phyloP scores from a whole-genome alignment of 2,329 filamentous ascomycete species.

The Parafenestella ontariensis region DNA sequence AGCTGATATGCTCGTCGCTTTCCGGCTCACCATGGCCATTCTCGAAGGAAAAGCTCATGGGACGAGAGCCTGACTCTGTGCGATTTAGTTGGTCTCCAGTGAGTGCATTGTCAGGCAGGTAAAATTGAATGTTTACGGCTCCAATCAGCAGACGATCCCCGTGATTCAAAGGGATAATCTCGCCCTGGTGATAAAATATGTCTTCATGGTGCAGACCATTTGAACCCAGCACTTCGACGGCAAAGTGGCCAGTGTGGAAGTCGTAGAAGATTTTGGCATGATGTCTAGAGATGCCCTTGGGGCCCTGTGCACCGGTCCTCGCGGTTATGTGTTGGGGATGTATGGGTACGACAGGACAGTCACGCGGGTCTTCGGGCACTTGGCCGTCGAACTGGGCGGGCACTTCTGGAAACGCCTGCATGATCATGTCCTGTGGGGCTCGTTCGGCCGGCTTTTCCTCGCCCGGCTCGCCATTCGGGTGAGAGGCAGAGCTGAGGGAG shows the following conservation, averaged over 20 bases:
- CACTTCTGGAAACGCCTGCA: slow-evolving; percentile 45
- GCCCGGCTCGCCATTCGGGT: slow-evolving; percentile 43
- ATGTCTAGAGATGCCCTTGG: slow-evolving; percentile 75
- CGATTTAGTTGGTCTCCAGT: slow-evolving; percentile 60
- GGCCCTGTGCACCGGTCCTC: slow-evolving; percentile 62
- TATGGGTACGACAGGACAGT: slow-evolving; percentile 73
- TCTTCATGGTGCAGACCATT: slow-evolving; percentile 67
- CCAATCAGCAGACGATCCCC: slow-evolving; percentile 75
- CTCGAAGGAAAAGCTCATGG: slow-evolving; percentile 78
- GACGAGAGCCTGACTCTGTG: slow-evolving; percentile 59
- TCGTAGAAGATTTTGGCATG: slow-evolving; percentile 78
- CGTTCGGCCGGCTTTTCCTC: slow-evolving; percentile 39
- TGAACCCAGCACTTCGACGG: slow-evolving; percentile 67
- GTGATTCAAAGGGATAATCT: slow-evolving; percentile 61
- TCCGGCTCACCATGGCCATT: slow-evolving; percentile 64
- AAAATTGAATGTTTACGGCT: slow-evolving; percentile 71
- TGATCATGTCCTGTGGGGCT: slow-evolving; percentile 44
- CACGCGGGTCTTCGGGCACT: slow-evolving; percentile 64
- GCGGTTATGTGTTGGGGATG: slow-evolving; percentile 63
- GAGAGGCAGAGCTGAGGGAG: slow-evolving; percentile 60
- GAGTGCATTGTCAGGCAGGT: slow-evolving; percentile 62
- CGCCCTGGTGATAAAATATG: slow-evolving; percentile 25
- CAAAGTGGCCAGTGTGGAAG: slow-evolving; percentile 66
- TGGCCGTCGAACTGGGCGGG: slow-evolving; percentile 63
- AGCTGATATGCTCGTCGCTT: slow-evolving; percentile 54